Evolutionary conservation across 805 yeast species (phyloP), one percentile per base, ranked within the genome.

Genomic region (Candida awuae): DNA sequence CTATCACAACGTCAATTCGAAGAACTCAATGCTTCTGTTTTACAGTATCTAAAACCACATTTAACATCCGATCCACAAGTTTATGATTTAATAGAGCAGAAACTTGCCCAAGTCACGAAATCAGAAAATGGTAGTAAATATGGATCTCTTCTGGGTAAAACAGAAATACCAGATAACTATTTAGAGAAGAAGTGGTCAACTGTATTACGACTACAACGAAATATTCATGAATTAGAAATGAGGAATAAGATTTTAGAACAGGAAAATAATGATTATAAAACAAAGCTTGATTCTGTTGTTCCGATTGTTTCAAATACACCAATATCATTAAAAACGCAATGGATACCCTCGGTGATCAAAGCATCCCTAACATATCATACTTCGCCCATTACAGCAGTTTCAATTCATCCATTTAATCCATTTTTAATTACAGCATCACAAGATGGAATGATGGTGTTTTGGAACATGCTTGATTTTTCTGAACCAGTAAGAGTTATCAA

Each of bases 101-200:
- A 30, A n/a, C 6, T 18, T n/a, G 42, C 6, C 13, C 13, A 21
- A 3, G 14, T 7, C 22, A 12, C 8, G 15, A n/a, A 12, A 14
- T 6, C 2, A 16, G 29, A 15, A 31, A 2, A 10, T 35, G 18
- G 43, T 41, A 4, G 17, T 32, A 22, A 33, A 49, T 7, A 49
- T 58, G 6, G 16, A n/a, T 16, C n/a, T 13, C 22, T 34, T 13
- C 8, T 23, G 6, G 4, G 7, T 15, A 4, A 25, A 12, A n/a
- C 9, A 18, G 34, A 41, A n/a, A 44, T 44, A 27, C 65, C 67
- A 1, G 42, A 44, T 3, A 43, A 54, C 27, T 60, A 52, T 34
- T 45, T 85, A 29, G 85, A 81, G 49, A 81, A 80, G 59, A 88
- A 87, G 62, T 88, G 97, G 97, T 69, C 80, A 1, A 79, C 94